phyloP scores from a whole-genome alignment of 345 rosid genomes.

The Linum lewisii region DNA sequence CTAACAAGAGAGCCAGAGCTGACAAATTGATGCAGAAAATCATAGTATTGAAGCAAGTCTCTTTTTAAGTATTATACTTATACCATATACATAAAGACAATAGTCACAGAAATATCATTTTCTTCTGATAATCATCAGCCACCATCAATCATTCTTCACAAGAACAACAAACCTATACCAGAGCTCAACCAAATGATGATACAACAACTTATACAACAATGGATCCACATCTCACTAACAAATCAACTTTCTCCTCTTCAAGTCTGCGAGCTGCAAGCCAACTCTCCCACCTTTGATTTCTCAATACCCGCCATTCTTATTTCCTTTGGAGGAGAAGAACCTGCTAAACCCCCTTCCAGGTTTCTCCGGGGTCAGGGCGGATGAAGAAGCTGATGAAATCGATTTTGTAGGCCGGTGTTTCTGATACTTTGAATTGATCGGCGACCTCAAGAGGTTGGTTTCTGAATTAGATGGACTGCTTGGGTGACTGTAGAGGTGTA shows the following conservation, averaged over 20 bases:
- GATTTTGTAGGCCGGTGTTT: conserved; percentile 57
- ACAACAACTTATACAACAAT: too few relatives aligned
- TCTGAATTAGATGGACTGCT: conserved; percentile 51
- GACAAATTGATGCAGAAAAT: too few relatives aligned
- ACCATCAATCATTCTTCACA: not conserved
- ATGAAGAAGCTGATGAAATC: conserved; percentile 40
- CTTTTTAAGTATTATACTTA: too few relatives aligned
- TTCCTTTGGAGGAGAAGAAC: conserved; percentile 85
- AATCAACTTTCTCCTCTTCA: not conserved
- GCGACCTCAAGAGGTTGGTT: conserved; percentile 37
- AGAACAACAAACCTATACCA: not conserved
- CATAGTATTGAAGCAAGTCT: too few relatives aligned
- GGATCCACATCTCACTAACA: not conserved
- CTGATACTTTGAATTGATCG: conserved; percentile 31
- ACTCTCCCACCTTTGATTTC: not conserved
- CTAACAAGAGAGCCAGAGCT: too few relatives aligned
- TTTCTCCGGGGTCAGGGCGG: conserved; percentile 58
- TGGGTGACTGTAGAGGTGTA: conserved; percentile 25
- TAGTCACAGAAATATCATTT: not conserved
- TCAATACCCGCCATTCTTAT: conserved; percentile 32
- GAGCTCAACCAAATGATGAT: not conserved
- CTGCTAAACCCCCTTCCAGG: conserved; percentile 72
- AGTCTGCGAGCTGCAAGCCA: conserved; percentile 17
- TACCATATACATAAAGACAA: not conserved
- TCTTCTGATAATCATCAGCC: not conserved